These are phyloP conservation scores for Jacaranda mimosifolia DNA, from an alignment of 257 asterid genomes.

Conservation along the genomic window DNA sequence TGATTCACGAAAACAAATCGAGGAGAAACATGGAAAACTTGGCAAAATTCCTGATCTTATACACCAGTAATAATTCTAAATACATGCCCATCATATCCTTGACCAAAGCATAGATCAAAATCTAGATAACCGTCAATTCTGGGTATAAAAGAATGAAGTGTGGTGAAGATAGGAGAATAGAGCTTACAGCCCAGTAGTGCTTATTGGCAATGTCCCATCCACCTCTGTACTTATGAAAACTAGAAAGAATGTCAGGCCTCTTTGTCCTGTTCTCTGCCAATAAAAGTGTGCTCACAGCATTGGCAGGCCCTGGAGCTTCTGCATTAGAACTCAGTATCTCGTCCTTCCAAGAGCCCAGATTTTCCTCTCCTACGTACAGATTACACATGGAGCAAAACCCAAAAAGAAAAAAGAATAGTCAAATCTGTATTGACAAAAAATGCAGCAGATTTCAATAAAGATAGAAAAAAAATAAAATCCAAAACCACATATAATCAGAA, in stretches of 20 bases:
- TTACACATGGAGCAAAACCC: background rate
- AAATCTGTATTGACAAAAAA: constrained; percentile 5
- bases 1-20: background rate
- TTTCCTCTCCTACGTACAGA: constrained; percentile 56
- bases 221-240: constrained; percentile 72
- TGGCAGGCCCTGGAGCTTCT: constrained; percentile 70
- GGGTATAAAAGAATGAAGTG: background rate
- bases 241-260: constrained; percentile 75
- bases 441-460: background rate
- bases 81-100: background rate
- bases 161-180: constrained; percentile 1
- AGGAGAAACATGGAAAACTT: background rate
- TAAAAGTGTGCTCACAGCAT: constrained; percentile 57
- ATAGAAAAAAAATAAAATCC: background rate
- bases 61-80: background rate
- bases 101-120: background rate
- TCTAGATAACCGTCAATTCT: background rate
- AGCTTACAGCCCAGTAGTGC: constrained; percentile 78
- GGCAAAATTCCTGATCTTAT: background rate
- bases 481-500: constrained; percentile 5
- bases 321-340: constrained; percentile 53
- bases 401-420: background rate
- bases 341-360: constrained; percentile 68
- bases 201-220: constrained; percentile 82
- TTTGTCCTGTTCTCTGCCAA: constrained; percentile 75